Conservation (phyloP, 306 rosid genomes). For the Trifolium fragiferum region DNA sequence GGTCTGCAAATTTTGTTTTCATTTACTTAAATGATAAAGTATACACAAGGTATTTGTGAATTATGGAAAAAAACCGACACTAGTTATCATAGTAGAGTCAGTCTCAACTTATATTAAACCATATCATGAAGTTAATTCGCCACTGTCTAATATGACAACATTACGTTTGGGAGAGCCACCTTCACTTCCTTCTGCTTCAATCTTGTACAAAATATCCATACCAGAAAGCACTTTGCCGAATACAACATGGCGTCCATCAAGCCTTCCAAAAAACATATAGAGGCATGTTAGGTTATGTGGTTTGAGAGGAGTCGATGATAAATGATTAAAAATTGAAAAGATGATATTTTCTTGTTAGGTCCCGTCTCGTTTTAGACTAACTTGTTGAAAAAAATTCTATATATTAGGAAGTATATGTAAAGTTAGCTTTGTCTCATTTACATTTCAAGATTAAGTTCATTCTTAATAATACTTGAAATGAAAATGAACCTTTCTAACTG, state of each 20-base stretch:
- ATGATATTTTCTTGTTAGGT: not conserved
- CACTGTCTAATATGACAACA: constrained; percentile 50
- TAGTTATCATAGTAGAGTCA: not conserved
- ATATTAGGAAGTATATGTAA: constrained; percentile 4
- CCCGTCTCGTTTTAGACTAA: too few species aligned
- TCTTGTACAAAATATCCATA: constrained; percentile 53
- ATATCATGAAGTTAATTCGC: constrained; percentile 52
- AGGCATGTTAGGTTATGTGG: constrained; percentile 20
- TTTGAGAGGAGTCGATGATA: not conserved
- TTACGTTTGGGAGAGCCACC: constrained; percentile 48
- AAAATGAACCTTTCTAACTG: constrained; percentile 35
- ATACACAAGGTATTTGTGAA: constrained; percentile 35
- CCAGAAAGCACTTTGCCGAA: constrained; percentile 58
- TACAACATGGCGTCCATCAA: constrained; percentile 80
- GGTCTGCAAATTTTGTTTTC: constrained; percentile 21
- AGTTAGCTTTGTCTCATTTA: constrained; percentile 12
- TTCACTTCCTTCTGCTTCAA: constrained; percentile 56
- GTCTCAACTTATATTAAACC: constrained; percentile 21
- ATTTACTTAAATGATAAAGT: constrained; percentile 36
- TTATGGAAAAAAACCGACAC: constrained; percentile 28
- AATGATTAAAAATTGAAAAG: constrained; percentile 17
- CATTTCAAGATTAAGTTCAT: not conserved
- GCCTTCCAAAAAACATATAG: constrained; percentile 54
- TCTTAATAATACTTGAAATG: constrained; percentile 15
- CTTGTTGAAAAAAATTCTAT: not conserved